A percentile compares a stretch with the other conserved stretches of the same genome.
phyloP scores from a whole-genome alignment of 192 early-diverging fungal genomes.

The Rhizophagus clarus region DNA sequence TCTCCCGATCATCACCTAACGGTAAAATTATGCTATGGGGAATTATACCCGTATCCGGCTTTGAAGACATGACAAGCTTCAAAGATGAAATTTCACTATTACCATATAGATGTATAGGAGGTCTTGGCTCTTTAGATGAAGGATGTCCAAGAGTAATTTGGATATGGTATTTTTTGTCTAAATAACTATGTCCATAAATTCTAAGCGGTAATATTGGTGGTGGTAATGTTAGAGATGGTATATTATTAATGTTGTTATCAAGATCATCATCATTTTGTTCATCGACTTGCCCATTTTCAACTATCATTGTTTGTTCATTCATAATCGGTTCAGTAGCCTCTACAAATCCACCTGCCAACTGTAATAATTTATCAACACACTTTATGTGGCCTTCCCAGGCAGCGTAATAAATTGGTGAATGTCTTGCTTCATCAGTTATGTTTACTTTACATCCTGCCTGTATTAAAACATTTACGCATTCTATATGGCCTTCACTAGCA shows the following conservation, averaged over 20 bases:
- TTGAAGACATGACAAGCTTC: constrained; percentile 84
- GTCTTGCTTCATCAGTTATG: constrained; percentile 81
- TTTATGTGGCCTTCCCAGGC: constrained; percentile 89
- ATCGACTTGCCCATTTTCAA: not conserved
- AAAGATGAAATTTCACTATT: constrained; percentile 74
- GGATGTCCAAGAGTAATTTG: constrained; percentile 71
- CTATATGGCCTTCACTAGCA: constrained; percentile 84
- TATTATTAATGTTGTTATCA: constrained; percentile 32
- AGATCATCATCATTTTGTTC: not conserved
- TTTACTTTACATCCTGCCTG: constrained; percentile 75
- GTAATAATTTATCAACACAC: constrained; percentile 70
- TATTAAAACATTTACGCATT: constrained; percentile 79
- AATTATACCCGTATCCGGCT: constrained; percentile 84
- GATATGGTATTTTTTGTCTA: constrained; percentile 88
- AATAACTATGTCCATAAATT: constrained; percentile 97
- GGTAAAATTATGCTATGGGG: constrained; percentile 92
- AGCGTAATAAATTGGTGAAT: constrained; percentile 86
- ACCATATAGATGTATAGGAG: constrained; percentile 62
- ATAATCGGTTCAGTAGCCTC: constrained; percentile 29
- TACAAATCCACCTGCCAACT: constrained; percentile 60
- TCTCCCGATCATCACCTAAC: constrained; percentile 76
- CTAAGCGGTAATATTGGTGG: constrained; percentile 98
- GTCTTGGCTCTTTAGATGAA: constrained; percentile 34
- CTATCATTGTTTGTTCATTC: not conserved
- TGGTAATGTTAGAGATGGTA: constrained; percentile 92